Evolutionary conservation across 2,329 filamentous ascomycete species (phyloP).

Genomic region (Aureobasidium sp.): DNA sequence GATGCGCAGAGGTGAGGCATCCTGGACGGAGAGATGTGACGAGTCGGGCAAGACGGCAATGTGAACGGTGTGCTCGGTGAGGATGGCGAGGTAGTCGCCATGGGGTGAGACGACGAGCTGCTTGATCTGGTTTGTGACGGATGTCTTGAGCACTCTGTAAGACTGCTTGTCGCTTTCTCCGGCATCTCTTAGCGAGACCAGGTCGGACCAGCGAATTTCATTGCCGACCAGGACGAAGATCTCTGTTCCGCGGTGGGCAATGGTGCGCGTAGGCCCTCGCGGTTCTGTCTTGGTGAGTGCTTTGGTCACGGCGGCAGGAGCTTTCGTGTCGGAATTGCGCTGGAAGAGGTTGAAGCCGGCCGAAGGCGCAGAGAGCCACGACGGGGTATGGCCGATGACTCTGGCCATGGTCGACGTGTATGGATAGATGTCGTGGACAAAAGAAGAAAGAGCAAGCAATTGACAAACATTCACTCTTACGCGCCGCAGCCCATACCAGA

Average conservation of each 20-base stretch:
- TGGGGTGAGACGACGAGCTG: constrained; percentile 81
- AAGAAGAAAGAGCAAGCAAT: no score
- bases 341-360: constrained; percentile 73
- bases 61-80: constrained; percentile 82
- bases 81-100: constrained; percentile 72
- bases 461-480: neutral
- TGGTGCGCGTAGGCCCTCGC: constrained; percentile 49
- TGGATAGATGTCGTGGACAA: neutral
- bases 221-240: constrained; percentile 83
- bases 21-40: constrained; percentile 64
- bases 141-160: constrained; percentile 56
- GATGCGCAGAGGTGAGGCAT: constrained; percentile 63
- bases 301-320: constrained; percentile 16
- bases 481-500: neutral
- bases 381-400: constrained; percentile 75
- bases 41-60: constrained; percentile 79
- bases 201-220: constrained; percentile 85
- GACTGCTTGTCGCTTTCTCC: neutral
- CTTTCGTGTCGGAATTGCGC: constrained; percentile 27
- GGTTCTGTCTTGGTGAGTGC: constrained; percentile 11
- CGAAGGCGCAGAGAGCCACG: constrained; percentile 74
- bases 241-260: constrained; percentile 77
- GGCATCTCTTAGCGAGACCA: constrained; percentile 67
- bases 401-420: constrained; percentile 61
- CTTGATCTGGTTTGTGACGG: constrained; percentile 73